Base-by-base conservation (phyloP, 768 basidiomycete species). In the Russula emetica region DNA sequence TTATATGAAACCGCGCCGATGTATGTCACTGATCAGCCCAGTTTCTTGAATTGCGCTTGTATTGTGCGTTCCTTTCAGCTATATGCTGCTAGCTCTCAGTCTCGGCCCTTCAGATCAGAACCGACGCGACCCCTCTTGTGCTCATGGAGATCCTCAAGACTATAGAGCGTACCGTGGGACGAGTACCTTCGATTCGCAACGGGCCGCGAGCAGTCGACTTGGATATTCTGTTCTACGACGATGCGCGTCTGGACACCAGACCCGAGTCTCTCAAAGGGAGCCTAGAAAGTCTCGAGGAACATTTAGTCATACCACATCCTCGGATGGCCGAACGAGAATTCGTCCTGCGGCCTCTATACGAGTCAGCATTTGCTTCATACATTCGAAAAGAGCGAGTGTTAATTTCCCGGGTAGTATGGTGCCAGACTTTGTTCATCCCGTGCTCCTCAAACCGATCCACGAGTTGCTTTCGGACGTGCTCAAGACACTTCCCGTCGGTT, bases 1-100 rank as follows among this genome's bases (percentile, higher is more conserved):
- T 72, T 98, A 77, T 98, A 98, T 72, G 90, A 98, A 75, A 94
- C 90, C 22, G 80, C 87, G 13, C 92, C 97, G 0, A 98, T 99
- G 97, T 98, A 99, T 72, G 88, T 96, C 49, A 83, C 83, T 13
- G 88, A 97, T 62, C 97, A 99, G 72, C 89, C 87, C 14, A 76
- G 79, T 40, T 98, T 98, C 75, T 82, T 90, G 63, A 99, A 98
- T 70, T 90, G 91, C 67, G 92, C 91, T n/a, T 90, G 93, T 66
- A 77, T 93, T 74, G 95, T 96, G 66, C 62, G 90, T 79, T 11
- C 54, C 20, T 30, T 30, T 22, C 16, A 22, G 5, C 14, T 6
- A 18, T 34, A 24, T 24, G 30, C 32, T 24, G 7, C 8, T 30
- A 30, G 16, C 14, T 20, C 34, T 55, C 44, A 49, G 24, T 9